Evolutionary conservation across 1,284 basidiomycete genomes (phyloP).

Genomic region (Ustanciosporium gigantosporum): DNA sequence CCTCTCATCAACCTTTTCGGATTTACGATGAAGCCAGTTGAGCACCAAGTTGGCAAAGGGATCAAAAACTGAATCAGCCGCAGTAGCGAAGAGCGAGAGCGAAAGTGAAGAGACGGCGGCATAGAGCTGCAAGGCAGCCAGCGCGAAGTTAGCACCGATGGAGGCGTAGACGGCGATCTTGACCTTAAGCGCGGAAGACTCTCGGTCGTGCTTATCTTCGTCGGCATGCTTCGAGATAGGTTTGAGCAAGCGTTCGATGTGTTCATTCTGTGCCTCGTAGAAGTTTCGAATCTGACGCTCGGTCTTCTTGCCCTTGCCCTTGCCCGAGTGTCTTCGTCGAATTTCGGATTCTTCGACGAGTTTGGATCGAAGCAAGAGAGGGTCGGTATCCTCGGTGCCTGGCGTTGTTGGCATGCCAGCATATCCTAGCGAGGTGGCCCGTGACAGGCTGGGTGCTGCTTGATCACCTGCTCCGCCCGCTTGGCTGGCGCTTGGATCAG

Average conservation of each 20-base stretch:
- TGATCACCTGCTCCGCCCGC: conserved; percentile 2
- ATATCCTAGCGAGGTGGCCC: conserved; percentile 26
- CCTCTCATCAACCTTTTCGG: conserved; percentile 72
- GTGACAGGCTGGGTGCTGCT: conserved; percentile 9
- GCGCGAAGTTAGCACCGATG: conserved; percentile 71
- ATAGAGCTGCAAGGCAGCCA: conserved; percentile 65
- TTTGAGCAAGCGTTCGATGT: conserved; percentile 82
- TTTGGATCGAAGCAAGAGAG: conserved; percentile 61
- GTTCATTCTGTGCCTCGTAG: conserved; percentile 82
- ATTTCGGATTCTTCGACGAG: conserved; percentile 62
- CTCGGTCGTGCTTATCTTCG: conserved; percentile 72
- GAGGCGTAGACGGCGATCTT: conserved; percentile 86
- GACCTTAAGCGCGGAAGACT: conserved; percentile 65
- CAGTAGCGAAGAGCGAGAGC: conserved; percentile 84
- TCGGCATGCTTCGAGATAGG: conserved; percentile 81
- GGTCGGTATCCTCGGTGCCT: conserved; percentile 59
- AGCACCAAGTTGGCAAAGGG: conserved; percentile 84
- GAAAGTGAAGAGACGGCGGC: conserved; percentile 84
- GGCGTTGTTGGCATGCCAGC: conserved; percentile 13
- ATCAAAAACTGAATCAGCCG: conserved; percentile 87
- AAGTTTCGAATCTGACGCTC: conserved; percentile 69
- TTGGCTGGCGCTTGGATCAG: not conserved
- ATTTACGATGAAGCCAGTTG: conserved; percentile 78
- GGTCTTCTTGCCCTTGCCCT: conserved; percentile 54
- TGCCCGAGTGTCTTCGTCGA: conserved; percentile 58